Evolutionary conservation across 192 early-diverging fungal species (phyloP).

Genomic region (Powellomyces hirtus): DNA sequence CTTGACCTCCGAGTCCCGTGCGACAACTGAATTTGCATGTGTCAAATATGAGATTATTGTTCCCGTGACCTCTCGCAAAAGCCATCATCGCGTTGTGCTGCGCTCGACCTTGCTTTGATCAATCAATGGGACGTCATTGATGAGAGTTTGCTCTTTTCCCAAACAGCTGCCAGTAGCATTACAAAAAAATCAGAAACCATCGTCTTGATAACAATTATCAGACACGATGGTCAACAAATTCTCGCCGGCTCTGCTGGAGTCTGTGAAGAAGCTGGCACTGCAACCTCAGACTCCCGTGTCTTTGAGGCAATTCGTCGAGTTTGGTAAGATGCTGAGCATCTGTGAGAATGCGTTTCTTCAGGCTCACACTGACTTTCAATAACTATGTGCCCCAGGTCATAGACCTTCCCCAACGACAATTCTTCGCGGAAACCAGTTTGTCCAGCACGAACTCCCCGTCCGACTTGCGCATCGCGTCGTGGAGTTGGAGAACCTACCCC

Average conservation of each 20-base stretch:
- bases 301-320: constrained; percentile 92
- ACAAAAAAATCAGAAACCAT: too few species aligned
- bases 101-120: too few species aligned
- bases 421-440: constrained; percentile 51
- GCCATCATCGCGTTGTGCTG: too few species aligned
- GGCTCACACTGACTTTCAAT: background rate
- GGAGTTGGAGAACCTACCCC: constrained; percentile 87
- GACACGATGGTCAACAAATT: constrained; percentile 19
- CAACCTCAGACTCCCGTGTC: constrained; percentile 93
- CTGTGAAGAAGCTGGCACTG: constrained; percentile 34
- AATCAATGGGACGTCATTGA: too few species aligned
- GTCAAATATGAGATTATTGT: too few species aligned
- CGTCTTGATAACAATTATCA: too few species aligned
- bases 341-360: background rate
- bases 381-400: constrained; percentile 32
- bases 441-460: constrained; percentile 79
- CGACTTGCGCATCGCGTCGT: constrained; percentile 91
- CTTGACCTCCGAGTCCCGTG: too few species aligned
- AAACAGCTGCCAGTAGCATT: too few species aligned
- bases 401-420: constrained; percentile 38
- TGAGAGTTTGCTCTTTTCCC: too few species aligned
- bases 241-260: constrained; percentile 27
- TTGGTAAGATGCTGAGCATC: constrained; percentile 56
- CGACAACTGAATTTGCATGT: too few species aligned
- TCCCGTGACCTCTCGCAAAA: too few species aligned